Evolutionary conservation across 352 stramenopile species (phyloP).

Genomic region (Sclerospora graminicola): DNA sequence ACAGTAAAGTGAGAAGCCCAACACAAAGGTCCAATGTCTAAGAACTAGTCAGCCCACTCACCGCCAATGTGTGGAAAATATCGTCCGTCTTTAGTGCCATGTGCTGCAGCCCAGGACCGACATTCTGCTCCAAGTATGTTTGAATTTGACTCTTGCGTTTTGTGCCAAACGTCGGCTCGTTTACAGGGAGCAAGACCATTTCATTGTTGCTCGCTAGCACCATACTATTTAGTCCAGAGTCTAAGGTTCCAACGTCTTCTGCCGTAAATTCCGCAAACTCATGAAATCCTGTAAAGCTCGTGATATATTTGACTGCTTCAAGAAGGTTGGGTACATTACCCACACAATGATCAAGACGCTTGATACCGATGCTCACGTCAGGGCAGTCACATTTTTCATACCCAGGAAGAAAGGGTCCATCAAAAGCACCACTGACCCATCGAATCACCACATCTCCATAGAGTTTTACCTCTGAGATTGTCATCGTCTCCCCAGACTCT

Average conservation of each 20-base stretch:
- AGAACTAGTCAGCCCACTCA: too few species aligned
- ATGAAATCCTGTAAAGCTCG: constrained; percentile 78
- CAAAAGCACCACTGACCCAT: constrained; percentile 70
- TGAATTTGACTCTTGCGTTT: constrained; percentile 93
- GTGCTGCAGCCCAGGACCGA: constrained; percentile 91
- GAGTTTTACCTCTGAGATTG: constrained; percentile 74
- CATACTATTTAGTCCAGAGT: constrained; percentile 93
- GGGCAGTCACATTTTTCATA: constrained; percentile 49
- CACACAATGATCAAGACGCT: constrained; percentile 84
- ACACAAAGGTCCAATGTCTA: too few species aligned
- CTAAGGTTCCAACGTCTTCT: constrained; percentile 90
- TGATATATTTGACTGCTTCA: constrained; percentile 79
- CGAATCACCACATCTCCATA: constrained; percentile 86
- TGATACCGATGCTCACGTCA: constrained; percentile 65
- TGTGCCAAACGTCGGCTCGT: constrained; percentile 91
- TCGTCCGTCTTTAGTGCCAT: constrained; percentile 95
- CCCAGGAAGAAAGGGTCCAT: constrained; percentile 65
- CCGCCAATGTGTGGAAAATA: constrained; percentile 89
- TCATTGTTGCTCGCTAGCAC: constrained; percentile 91
- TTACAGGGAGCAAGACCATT: constrained; percentile 90
- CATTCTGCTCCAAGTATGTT: constrained; percentile 94
- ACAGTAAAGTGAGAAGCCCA: too few species aligned
- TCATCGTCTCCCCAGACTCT: constrained; percentile 36
- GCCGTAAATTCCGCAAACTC: constrained; percentile 93
- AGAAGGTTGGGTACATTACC: constrained; percentile 87